Evolutionary conservation across 2,329 filamentous ascomycete genomes (phyloP).

Genomic region (Gremmenia infestans): DNA sequence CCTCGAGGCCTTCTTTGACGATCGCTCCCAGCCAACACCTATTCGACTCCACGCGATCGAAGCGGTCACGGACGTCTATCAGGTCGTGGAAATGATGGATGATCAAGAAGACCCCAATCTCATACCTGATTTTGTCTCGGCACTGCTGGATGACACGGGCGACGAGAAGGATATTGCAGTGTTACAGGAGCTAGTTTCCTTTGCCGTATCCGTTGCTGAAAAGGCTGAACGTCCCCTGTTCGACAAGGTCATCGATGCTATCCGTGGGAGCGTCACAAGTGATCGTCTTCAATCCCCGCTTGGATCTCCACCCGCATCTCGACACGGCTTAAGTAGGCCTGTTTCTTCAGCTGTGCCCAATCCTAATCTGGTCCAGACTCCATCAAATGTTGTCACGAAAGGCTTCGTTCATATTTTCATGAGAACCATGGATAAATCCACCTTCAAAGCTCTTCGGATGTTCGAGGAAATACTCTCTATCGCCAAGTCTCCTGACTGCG

Average conservation of each 20-base stretch:
- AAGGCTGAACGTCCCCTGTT: constrained; percentile 56
- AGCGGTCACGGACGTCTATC: constrained; percentile 47
- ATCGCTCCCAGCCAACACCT: constrained; percentile 53
- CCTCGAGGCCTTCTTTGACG: constrained; percentile 58
- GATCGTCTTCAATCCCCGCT: constrained; percentile 41
- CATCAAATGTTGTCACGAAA: constrained; percentile 65
- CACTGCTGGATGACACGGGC: constrained; percentile 55
- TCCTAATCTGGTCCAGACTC: constrained; percentile 37
- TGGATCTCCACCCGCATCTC: constrained; percentile 26
- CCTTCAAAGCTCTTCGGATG: constrained; percentile 56
- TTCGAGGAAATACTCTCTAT: constrained; percentile 62
- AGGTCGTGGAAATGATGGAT: constrained; percentile 44
- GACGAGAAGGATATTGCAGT: constrained; percentile 60
- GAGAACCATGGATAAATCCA: constrained; percentile 61
- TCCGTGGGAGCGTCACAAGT: constrained; percentile 46
- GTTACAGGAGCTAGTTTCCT: constrained; percentile 59
- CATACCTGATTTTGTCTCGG: constrained; percentile 54
- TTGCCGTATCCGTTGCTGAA: constrained; percentile 61
- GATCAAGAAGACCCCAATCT: constrained; percentile 54
- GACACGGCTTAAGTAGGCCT: constrained; percentile 18
- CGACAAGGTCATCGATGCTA: constrained; percentile 48
- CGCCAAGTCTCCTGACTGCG: constrained; percentile 53
- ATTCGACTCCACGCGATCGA: constrained; percentile 60
- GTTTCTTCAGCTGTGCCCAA: constrained; percentile 9
- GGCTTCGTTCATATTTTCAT: constrained; percentile 75